phyloP scores from a whole-genome alignment of 352 stramenopile genomes.

The Aphanomyces euteiches region DNA sequence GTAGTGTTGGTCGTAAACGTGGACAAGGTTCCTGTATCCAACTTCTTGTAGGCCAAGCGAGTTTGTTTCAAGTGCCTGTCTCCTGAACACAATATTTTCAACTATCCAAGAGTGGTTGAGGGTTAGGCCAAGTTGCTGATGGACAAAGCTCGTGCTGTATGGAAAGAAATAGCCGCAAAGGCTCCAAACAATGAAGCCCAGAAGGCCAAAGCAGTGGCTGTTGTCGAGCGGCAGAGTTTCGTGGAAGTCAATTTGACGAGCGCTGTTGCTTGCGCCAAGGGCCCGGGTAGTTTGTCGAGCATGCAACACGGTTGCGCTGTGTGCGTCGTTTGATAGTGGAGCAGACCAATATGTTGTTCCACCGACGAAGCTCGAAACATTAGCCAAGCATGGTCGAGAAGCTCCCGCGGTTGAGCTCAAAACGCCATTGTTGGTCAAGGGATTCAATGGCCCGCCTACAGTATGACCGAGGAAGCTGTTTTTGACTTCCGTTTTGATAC shows the following conservation, averaged over 20 bases:
- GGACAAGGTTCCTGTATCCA: slow-evolving; percentile 1
- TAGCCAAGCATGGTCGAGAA: neutral
- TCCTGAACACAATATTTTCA: slow-evolving; percentile 14
- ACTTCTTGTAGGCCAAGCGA: slow-evolving; percentile 1
- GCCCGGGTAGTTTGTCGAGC: neutral
- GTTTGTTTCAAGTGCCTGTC: slow-evolving; percentile 4
- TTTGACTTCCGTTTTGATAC: slow-evolving; percentile 4
- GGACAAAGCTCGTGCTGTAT: neutral
- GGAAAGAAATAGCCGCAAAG: too few species aligned
- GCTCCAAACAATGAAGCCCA: too few species aligned
- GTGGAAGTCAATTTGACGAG: neutral
- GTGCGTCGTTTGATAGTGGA: slow-evolving; percentile 3
- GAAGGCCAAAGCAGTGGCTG: neutral
- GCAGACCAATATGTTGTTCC: neutral
- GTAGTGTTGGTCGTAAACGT: slow-evolving; percentile 8
- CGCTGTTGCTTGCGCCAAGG: neutral
- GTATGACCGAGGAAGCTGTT: slow-evolving; percentile 1
- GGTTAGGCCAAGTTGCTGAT: slow-evolving; percentile 1
- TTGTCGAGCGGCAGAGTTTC: slow-evolving; percentile 2
- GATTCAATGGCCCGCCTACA: slow-evolving; percentile 2
- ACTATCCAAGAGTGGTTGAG: neutral
- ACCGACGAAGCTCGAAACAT: neutral
- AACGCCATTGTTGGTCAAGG: neutral
- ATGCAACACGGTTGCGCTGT: neutral
- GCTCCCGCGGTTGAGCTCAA: neutral